Evolutionary conservation across 306 rosid genomes (phyloP), one percentile per base, ranked within the genome.

Genomic region (Fragaria ananassa): DNA sequence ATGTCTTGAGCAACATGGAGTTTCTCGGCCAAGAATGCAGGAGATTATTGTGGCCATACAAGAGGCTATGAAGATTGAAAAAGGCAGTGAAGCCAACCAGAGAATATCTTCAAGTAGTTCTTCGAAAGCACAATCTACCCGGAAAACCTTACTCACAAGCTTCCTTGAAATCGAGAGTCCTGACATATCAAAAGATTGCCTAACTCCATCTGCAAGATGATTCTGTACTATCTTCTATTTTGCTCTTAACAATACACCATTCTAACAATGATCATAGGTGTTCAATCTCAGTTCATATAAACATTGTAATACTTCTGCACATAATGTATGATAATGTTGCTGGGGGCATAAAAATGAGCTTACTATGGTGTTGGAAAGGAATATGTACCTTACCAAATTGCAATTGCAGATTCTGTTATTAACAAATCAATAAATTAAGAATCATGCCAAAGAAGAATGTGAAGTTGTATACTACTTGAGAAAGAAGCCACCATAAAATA

Each of bases 141-240:
- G 99, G 71, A 95, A 95, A 86, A 95, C 99, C 37, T 74, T 95
- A 70, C 97, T 95, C 21, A 86, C 97, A 45, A 89, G 92, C 79
- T 95, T 95, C 79, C 97, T 95, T 5, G 99, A 92, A 73, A 90
- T 92, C 47, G 99, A 92, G 85, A 90, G 88, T 85, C 96, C 96
- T 42, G 93, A 90, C 80, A 79, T 88, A 56, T 86, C 98, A 41
- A 84, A 87, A 51, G 86, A 81, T 49, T 82, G 83, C 81, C 87
- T 90, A 7, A 73, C 81, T 80, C 97, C 97, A 68, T 88, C 97
- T 53, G 92, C 97, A 58, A 92, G 97, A 82, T 92, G 83, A 83
- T 73, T 61, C 54, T 75, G 21, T 47, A 63, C 47, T 58, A 13
- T 1, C 49, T 2, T 41, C 61, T 25, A 41, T 21, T 3, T 42